phyloP scores from a whole-genome alignment of 2,329 filamentous ascomycete genomes.

The Aspergillus aculeatinus region DNA sequence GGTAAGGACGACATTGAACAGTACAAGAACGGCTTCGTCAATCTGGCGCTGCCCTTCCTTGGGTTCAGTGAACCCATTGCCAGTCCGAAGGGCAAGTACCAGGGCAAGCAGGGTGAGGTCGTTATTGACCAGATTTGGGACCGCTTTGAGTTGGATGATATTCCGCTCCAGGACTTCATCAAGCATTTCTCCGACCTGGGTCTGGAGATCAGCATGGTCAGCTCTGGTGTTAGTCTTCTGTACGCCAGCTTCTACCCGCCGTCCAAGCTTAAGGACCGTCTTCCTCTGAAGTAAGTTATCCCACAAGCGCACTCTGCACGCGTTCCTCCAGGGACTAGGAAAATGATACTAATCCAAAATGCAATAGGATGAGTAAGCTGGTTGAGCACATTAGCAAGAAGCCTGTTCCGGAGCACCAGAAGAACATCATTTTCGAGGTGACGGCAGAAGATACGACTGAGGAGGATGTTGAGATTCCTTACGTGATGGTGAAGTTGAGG shows the following conservation, averaged over 20 bases:
- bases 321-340: background rate
- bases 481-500: conserved; percentile 81
- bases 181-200: conserved; percentile 79
- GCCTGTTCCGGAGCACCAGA: conserved; percentile 83
- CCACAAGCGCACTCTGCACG: background rate
- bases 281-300: conserved; percentile 64
- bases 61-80: conserved; percentile 96
- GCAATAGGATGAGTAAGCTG: conserved; percentile 74
- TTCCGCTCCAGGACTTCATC: conserved; percentile 81
- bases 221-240: conserved; percentile 91
- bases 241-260: conserved; percentile 91
- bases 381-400: conserved; percentile 91
- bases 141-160: conserved; percentile 84
- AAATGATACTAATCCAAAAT: conserved; percentile 28
- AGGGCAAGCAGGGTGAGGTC: conserved; percentile 72
- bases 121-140: conserved; percentile 97
- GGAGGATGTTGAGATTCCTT: conserved; percentile 95
- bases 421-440: conserved; percentile 94
- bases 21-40: conserved; percentile 99
- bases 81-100: conserved; percentile 88
- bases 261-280: conserved; percentile 78
- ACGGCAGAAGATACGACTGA: conserved; percentile 84
- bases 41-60: conserved; percentile 94
- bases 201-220: conserved; percentile 84
- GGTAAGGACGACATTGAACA: conserved; percentile 96